Evolutionary conservation across 2,329 filamentous ascomycete genomes (phyloP), one percentile per base, ranked within the genome.

Genomic region (Macrophomina phaseolina): DNA sequence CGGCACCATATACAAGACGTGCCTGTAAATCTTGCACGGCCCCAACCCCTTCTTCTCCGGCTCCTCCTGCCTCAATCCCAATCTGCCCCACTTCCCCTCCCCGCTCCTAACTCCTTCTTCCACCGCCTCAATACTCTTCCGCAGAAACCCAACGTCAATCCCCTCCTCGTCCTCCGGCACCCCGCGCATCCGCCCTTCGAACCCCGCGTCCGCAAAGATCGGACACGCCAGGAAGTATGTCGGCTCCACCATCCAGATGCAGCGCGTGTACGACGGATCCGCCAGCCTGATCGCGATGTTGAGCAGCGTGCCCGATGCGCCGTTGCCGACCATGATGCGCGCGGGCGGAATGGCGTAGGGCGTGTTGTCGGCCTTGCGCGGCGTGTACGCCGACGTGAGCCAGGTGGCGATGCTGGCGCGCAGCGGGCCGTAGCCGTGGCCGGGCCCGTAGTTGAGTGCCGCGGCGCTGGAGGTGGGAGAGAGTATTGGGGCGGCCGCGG

Each of bases 1-100:
- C 0, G 95, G 92, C 16, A 97, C 93, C 38, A 88, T 87, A 77
- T 98, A 98, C 71, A 99, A 90, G 71, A 97, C 77, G 75, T 97
- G 91, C 64, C 89, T 89, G 80, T 97, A 98, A 64, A 92, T 86
- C 74, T 96, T 97, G 46, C 88, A 38, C n/a, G 45, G 58, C 6
- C 58, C 45, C 58, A 38, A 18, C 85, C 79, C 87, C 16, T 53
- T 53, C 62, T 28, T 30, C 12, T 52, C 76, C 73, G 79, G 84
- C 83, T 72, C 82, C 79, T 66, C 78, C 70, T 40, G 71, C 72
- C 71, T 72, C n/a, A 30, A 11, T 32, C 42, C 30, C 58, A 62
- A 5, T 16, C 42, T 5, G 8, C 42, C 42, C 58, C 42, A 69
- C 81, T 82, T 12, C 75, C 76, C 36, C 32, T 8, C 32, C n/a